Evolutionary conservation across 805 yeast species (phyloP).

Genomic region (Priceomyces castillae): DNA sequence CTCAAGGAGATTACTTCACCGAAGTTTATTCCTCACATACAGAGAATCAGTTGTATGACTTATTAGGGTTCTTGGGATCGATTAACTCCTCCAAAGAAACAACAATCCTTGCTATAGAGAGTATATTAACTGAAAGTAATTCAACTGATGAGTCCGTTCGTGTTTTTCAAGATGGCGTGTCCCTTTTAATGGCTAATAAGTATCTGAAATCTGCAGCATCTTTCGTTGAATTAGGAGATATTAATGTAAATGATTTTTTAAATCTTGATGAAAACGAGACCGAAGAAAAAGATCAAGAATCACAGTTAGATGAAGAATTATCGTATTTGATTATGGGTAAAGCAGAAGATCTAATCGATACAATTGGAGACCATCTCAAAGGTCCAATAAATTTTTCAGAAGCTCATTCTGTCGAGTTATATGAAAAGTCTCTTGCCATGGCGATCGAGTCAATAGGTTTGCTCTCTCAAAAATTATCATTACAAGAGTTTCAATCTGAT

Average conservation of each 20-base stretch:
- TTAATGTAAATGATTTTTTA: constrained; percentile 21
- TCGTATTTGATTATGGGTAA: constrained; percentile 29
- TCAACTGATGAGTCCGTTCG: constrained; percentile 3
- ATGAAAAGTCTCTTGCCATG: constrained; percentile 32
- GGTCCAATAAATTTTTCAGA: constrained; percentile 5
- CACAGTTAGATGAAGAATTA: constrained; percentile 20
- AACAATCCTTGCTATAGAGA: constrained; percentile 7
- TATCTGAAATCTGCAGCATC: constrained; percentile 7
- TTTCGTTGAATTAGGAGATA: constrained; percentile 8
- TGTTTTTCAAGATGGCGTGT: constrained; percentile 12
- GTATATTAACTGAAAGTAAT: constrained; percentile 12
- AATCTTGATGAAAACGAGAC: constrained; percentile 21
- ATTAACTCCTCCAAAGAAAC: constrained; percentile 2
- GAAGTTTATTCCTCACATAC: constrained; percentile 15
- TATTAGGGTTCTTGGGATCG: constrained; percentile 11
- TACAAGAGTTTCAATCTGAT: constrained; percentile 36
- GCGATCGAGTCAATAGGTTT: constrained; percentile 46
- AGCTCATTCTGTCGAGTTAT: constrained; percentile 5
- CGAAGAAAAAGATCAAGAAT: constrained; percentile 9
- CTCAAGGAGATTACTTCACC: constrained; percentile 12
- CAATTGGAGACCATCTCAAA: constrained; percentile 18
- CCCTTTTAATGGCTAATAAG: constrained; percentile 34
- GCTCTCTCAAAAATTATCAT: constrained; percentile 20
- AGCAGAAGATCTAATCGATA: constrained; percentile 44
- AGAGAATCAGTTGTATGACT: constrained; percentile 18